phyloP scores from a whole-genome alignment of 2,329 filamentous ascomycete genomes.

The Fusarium duplospermum region DNA sequence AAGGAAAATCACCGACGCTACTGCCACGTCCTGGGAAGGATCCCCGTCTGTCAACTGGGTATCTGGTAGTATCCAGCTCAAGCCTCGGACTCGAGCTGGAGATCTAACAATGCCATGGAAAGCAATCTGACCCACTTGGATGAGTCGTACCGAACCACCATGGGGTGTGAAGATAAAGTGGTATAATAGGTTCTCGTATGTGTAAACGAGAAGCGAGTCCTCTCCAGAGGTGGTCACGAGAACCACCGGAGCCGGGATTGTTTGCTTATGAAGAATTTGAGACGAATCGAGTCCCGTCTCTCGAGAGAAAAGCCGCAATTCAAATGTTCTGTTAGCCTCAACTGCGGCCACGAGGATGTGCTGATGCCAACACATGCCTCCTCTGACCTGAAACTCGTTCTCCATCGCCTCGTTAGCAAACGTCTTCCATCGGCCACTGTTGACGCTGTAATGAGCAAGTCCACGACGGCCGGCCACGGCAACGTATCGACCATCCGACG shows the following conservation, averaged over 20 bases:
- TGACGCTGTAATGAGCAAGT: slow-evolving; percentile 94
- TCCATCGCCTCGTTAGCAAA: slow-evolving; percentile 86
- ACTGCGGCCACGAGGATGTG: slow-evolving; percentile 94
- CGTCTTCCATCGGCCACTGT: slow-evolving; percentile 94
- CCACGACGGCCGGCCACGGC: slow-evolving; percentile 95
- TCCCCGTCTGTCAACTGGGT: slow-evolving; percentile 90
- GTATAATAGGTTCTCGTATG: slow-evolving; percentile 94
- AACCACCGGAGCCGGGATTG: slow-evolving; percentile 86
- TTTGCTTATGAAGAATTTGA: slow-evolving; percentile 80
- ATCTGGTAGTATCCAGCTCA: slow-evolving; percentile 96
- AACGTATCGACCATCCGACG: slow-evolving; percentile 91
- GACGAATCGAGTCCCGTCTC: slow-evolving; percentile 81
- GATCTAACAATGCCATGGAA: slow-evolving; percentile 97
- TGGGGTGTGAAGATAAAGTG: slow-evolving; percentile 89
- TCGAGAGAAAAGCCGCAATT: slow-evolving; percentile 92
- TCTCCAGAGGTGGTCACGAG: slow-evolving; percentile 89
- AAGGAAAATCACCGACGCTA: slow-evolving; percentile 94
- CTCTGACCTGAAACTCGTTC: slow-evolving; percentile 90
- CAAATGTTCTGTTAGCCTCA: slow-evolving; percentile 84
- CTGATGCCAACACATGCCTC: slow-evolving; percentile 99
- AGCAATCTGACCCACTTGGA: slow-evolving; percentile 97
- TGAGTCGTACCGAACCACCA: slow-evolving; percentile 76
- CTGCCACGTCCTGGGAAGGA: slow-evolving; percentile 92
- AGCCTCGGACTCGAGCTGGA: slow-evolving; percentile 88
- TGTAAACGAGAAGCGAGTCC: slow-evolving; percentile 96